Evolutionary conservation across 1,139 yeast species (phyloP).

Genomic region (Blastobotrys arbuscula): DNA sequence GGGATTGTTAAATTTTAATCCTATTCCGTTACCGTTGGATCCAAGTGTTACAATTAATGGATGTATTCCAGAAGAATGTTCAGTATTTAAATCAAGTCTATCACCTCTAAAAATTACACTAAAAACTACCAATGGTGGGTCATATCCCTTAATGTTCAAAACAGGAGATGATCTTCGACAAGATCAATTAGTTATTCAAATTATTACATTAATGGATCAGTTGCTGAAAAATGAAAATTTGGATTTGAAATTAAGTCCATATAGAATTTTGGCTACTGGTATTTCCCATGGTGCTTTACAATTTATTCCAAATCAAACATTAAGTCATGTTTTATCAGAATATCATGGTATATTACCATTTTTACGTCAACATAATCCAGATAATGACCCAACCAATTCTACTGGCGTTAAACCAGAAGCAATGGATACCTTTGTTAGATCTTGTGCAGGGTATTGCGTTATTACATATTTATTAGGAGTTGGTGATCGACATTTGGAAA

Average conservation of each 20-base stretch:
- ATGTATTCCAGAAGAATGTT: constrained; percentile 69
- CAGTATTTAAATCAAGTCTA: constrained; percentile 84
- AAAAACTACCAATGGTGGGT: constrained; percentile 51
- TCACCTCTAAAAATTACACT: constrained; percentile 82
- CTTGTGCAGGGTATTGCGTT: constrained; percentile 98
- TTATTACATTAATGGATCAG: constrained; percentile 86
- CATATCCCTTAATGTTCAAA: constrained; percentile 84
- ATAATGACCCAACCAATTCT: constrained; percentile 44
- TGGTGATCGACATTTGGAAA: constrained; percentile 95
- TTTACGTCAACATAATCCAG: constrained; percentile 62
- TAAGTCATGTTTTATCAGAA: constrained; percentile 71
- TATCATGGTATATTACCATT: constrained; percentile 69
- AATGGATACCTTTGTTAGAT: constrained; percentile 91
- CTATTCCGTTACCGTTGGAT: constrained; percentile 66
- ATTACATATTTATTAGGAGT: constrained; percentile 92
- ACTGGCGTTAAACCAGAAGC: constrained; percentile 53
- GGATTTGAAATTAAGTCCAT: constrained; percentile 82
- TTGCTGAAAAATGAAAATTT: constrained; percentile 83
- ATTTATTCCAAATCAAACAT: constrained; percentile 84
- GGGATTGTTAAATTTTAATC: constrained; percentile 42
- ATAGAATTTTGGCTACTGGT: constrained; percentile 85
- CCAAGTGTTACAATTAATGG: constrained; percentile 67
- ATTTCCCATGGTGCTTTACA: constrained; percentile 89
- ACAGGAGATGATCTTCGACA: constrained; percentile 95
- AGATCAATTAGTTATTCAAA: constrained; percentile 92